Percentiles rank a stretch among this genome's conserved stretches.
phyloP scores from a whole-genome alignment of 257 asterid species.

The Fraxinus americana region DNA sequence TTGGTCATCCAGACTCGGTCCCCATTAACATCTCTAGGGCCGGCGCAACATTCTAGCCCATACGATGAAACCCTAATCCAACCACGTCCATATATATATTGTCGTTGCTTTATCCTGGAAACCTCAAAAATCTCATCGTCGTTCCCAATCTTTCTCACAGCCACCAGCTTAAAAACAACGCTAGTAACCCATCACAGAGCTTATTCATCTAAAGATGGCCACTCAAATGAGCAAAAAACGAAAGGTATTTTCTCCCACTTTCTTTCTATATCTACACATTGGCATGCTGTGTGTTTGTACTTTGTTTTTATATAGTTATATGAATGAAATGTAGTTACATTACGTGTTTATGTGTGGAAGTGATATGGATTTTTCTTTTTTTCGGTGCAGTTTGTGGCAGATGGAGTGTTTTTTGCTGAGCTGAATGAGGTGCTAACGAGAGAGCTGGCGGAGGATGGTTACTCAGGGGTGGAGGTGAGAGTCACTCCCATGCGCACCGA shows the following conservation, averaged over 20 bases:
- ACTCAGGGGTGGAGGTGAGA: slow-evolving; percentile 40
- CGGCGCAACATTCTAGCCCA: neutral
- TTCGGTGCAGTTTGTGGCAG: slow-evolving; percentile 30
- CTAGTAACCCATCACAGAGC: neutral
- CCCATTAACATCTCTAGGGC: neutral
- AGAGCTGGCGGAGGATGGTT: slow-evolving; percentile 44
- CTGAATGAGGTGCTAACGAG: slow-evolving; percentile 34
- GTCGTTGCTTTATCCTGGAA: too few relatives aligned
- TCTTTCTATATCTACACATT: too few relatives aligned
- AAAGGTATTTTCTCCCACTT: slow-evolving; percentile 13
- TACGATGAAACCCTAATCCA: slow-evolving; percentile 25
- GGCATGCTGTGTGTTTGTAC: neutral
- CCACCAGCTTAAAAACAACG: neutral
- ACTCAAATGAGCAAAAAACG: slow-evolving; percentile 44
- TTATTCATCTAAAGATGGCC: slow-evolving; percentile 26
- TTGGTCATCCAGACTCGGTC: neutral
- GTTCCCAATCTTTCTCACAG: neutral
- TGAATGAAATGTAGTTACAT: neutral
- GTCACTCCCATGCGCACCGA: slow-evolving; percentile 40
- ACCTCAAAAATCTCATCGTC: slow-evolving; percentile 6
- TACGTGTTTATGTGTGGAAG: neutral
- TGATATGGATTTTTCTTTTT: neutral
- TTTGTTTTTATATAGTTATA: neutral
- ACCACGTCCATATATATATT: neutral
- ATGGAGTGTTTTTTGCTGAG: slow-evolving; percentile 37